phyloP scores from a whole-genome alignment of 2,329 filamentous ascomycete genomes.

The Arachnomyces sp. region DNA sequence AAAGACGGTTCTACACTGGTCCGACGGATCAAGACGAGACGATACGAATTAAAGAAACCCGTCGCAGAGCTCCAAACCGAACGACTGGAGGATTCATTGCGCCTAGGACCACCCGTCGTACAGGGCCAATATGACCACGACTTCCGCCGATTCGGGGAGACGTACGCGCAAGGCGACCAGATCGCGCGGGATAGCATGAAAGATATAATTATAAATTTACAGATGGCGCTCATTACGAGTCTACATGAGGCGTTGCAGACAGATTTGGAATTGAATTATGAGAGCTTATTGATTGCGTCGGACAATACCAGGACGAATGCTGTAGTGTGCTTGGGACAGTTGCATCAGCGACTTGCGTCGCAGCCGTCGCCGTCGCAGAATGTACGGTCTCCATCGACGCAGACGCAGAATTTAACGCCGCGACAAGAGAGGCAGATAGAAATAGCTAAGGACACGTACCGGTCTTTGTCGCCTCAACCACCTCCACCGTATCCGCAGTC shows the following conservation, averaged over 20 bases:
- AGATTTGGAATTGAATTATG: constrained; percentile 24
- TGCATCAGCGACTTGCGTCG: constrained; percentile 24
- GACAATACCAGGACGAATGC: constrained; percentile 29
- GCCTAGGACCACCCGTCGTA: constrained; percentile 27
- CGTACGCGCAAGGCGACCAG: constrained; percentile 28
- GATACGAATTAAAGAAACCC: constrained; percentile 15
- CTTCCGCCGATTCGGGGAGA: constrained; percentile 24
- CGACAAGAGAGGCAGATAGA: no score
- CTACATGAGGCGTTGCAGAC: constrained; percentile 25
- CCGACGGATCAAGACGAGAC: constrained; percentile 19
- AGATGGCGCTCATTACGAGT: constrained; percentile 26
- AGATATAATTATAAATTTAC: constrained; percentile 31
- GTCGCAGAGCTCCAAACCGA: constrained; percentile 14
- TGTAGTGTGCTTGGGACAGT: constrained; percentile 26
- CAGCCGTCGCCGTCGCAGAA: constrained; percentile 6
- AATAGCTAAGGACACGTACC: no score
- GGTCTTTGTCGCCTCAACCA: no score
- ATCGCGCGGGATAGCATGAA: constrained; percentile 31
- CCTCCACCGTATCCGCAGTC: no score
- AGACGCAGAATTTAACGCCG: no score
- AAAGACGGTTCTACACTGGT: constrained; percentile 24
- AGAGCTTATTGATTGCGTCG: constrained; percentile 25
- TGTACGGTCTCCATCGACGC: neutral
- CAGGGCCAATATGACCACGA: constrained; percentile 29
- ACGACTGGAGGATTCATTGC: constrained; percentile 29